Percentiles rank a stretch among this genome's conserved stretches.
Evolutionary conservation across 2,329 filamentous ascomycete species (phyloP).

Genomic region (Plectosphaerella sp.): DNA sequence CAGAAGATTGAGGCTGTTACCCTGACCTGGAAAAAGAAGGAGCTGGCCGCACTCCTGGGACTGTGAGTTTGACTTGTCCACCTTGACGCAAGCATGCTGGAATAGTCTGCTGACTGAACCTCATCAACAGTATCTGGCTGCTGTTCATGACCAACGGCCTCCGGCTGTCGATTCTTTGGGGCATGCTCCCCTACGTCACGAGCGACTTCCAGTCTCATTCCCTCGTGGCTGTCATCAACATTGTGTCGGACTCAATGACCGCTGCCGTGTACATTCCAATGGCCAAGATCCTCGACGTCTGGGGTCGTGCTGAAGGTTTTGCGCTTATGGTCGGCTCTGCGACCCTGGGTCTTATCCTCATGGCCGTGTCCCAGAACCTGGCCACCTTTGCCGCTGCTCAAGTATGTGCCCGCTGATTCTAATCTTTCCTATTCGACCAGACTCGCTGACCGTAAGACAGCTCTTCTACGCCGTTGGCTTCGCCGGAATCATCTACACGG

Average conservation of each 20-base stretch:
- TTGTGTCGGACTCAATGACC: conserved; percentile 48
- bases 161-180: conserved; percentile 34
- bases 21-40: conserved; percentile 32
- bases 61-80: conserved; percentile 25
- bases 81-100: too few relatives aligned
- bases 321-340: conserved; percentile 34
- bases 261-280: conserved; percentile 34
- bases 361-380: conserved; percentile 54
- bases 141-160: conserved; percentile 47
- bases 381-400: conserved; percentile 56
- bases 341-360: conserved; percentile 55
- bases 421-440: background rate
- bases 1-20: conserved; percentile 36
- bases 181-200: conserved; percentile 49
- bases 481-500: conserved; percentile 33
- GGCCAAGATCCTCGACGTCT: conserved; percentile 45
- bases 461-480: conserved; percentile 61
- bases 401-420: conserved; percentile 11
- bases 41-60: conserved; percentile 24
- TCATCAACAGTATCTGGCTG: conserved; percentile 14
- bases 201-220: conserved; percentile 61
- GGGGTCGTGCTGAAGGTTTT: conserved; percentile 43
- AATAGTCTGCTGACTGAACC: background rate
- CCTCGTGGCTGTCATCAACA: conserved; percentile 58
- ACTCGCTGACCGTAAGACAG: conserved; percentile 2